phyloP scores from a whole-genome alignment of 805 yeast species.

The Allodekkera sacchari region DNA sequence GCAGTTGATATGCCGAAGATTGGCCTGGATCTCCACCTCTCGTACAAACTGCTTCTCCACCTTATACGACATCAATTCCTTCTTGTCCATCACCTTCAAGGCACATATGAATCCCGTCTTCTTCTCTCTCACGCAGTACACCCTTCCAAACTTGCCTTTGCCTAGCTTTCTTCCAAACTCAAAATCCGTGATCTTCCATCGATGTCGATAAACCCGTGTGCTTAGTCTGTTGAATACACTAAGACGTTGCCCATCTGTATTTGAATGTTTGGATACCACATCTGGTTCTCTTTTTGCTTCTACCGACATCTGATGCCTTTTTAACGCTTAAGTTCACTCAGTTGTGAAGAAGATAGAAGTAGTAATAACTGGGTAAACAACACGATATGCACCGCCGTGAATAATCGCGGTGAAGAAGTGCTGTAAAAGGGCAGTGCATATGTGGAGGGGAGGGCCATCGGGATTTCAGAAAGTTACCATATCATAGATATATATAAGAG shows the following conservation, averaged over 20 bases:
- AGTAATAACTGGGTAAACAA: neutral
- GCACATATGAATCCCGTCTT: slow-evolving; percentile 78
- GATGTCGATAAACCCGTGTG: slow-evolving; percentile 9
- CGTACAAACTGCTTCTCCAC: slow-evolving; percentile 81
- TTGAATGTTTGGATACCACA: neutral
- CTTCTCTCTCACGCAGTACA: slow-evolving; percentile 78
- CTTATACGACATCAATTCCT: slow-evolving; percentile 63
- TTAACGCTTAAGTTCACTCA: neutral
- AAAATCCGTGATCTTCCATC: slow-evolving; percentile 44
- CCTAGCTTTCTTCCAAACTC: slow-evolving; percentile 85
- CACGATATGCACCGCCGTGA: neutral
- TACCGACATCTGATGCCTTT: neutral
- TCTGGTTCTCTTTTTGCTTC: neutral
- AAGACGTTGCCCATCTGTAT: no score
- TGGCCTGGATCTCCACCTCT: slow-evolving; percentile 86
- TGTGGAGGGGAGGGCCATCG: no score
- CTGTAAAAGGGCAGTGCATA: no score
- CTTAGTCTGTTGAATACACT: slow-evolving; percentile 16
- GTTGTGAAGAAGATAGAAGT: neutral
- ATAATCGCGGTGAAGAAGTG: neutral
- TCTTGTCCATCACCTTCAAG: slow-evolving; percentile 81
- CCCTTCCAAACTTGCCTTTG: slow-evolving; percentile 89
- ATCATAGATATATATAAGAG: no score
- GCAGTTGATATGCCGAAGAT: slow-evolving; percentile 69
- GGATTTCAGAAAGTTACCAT: no score